These are phyloP conservation scores for Globisporangium middletonii DNA, from an alignment of 352 stramenopile species.

Conservation along the genomic window DNA sequence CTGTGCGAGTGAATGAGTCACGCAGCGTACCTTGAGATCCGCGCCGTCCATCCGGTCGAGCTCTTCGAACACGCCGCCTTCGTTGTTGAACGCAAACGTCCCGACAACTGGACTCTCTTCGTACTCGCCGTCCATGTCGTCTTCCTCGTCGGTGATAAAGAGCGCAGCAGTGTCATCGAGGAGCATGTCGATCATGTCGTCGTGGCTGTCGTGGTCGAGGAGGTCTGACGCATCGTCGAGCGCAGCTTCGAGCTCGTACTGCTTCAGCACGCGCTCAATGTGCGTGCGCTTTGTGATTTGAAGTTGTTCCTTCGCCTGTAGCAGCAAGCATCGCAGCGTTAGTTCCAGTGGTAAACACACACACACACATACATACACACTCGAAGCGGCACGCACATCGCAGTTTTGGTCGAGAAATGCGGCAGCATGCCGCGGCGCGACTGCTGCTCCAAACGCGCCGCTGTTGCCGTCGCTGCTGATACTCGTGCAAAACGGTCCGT, in stretches of 20 bases:
- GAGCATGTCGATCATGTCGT: constrained; percentile 35
- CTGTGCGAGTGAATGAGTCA: neutral
- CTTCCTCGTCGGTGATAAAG: constrained; percentile 26
- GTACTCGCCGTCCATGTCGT: constrained; percentile 22
- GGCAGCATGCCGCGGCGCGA: constrained; percentile 29
- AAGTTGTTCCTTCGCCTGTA: constrained; percentile 16
- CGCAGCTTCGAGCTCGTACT: constrained; percentile 47
- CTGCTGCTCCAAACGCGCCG: constrained; percentile 20
- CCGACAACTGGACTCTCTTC: constrained; percentile 39
- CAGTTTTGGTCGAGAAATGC: constrained; percentile 36
- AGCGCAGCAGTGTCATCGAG: constrained; percentile 42
- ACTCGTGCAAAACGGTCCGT: constrained; percentile 50
- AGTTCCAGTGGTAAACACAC: neutral
- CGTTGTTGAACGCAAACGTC: constrained; percentile 53
- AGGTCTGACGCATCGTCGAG: constrained; percentile 13
- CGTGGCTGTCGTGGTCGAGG: constrained; percentile 15
- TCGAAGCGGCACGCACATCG: constrained; percentile 17
- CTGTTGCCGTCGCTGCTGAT: constrained; percentile 12
- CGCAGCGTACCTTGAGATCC: constrained; percentile 46
- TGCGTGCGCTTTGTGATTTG: constrained; percentile 39
- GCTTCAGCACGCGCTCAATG: constrained; percentile 57
- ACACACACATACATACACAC: neutral
- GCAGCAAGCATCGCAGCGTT: neutral
- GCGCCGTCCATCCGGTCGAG: constrained; percentile 67
- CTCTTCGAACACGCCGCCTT: constrained; percentile 50